phyloP scores from a whole-genome alignment of 2,329 filamentous ascomycete species.

The Trichoderma sp. region DNA sequence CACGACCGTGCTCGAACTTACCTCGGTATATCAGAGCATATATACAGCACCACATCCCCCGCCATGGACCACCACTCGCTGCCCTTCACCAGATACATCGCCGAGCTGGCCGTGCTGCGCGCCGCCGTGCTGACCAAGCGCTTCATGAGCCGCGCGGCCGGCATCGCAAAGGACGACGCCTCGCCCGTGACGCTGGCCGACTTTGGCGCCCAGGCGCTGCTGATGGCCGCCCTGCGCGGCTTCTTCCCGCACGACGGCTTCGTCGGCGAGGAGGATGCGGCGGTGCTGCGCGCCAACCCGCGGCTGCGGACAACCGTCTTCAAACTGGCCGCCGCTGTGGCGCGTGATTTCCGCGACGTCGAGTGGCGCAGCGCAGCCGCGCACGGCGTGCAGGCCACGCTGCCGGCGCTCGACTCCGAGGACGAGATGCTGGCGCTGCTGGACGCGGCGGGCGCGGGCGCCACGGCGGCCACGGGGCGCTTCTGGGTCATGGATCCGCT shows the following conservation, averaged over 20 bases:
- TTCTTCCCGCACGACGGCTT: slow-evolving; percentile 59
- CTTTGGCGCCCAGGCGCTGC: slow-evolving; percentile 63
- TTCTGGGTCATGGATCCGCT: slow-evolving; percentile 67
- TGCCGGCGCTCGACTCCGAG: slow-evolving; percentile 46
- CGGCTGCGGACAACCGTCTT: slow-evolving; percentile 56
- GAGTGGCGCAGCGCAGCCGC: slow-evolving; percentile 26
- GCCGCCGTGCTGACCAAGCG: slow-evolving; percentile 60
- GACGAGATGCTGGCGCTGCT: slow-evolving; percentile 64
- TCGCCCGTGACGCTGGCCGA: slow-evolving; percentile 65
- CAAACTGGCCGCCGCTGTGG: slow-evolving; percentile 48
- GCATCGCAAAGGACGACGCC: slow-evolving; percentile 58
- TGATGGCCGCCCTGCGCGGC: slow-evolving; percentile 57
- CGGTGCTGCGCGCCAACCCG: slow-evolving; percentile 51
- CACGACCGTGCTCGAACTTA: background rate
- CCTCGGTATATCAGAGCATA: background rate
- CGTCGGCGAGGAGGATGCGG: slow-evolving; percentile 62
- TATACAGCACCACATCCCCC: background rate
- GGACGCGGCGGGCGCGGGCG: slow-evolving; percentile 54
- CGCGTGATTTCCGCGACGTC: slow-evolving; percentile 23
- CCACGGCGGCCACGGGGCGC: slow-evolving; percentile 40
- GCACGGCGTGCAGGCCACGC: slow-evolving; percentile 25
- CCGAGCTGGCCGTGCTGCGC: slow-evolving; percentile 52
- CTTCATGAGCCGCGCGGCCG: slow-evolving; percentile 46
- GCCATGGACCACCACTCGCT: background rate
- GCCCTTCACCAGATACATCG: slow-evolving; percentile 31